phyloP scores from a whole-genome alignment of 2,329 filamentous ascomycete genomes.

The Fusarium zealandicum region DNA sequence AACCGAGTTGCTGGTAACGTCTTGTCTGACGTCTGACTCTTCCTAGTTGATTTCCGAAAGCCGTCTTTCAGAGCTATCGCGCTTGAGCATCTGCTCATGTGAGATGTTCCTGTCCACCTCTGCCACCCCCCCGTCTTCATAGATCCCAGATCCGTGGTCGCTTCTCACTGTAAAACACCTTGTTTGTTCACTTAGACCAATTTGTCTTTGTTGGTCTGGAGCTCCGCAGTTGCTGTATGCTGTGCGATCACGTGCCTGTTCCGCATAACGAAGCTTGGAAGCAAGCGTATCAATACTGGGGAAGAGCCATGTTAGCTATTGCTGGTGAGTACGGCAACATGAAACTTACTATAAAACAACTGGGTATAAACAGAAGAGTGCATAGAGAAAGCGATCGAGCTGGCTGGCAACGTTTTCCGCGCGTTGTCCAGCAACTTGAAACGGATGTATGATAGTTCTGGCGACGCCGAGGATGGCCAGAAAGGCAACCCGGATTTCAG shows the following conservation, averaged over 20 bases:
- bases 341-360: conserved; percentile 48
- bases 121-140: too few species aligned
- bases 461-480: conserved; percentile 48
- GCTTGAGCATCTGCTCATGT: background rate
- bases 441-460: conserved; percentile 52
- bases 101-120: background rate
- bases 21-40: background rate
- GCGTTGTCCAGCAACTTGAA: conserved; percentile 47
- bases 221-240: background rate
- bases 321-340: background rate
- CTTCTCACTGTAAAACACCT: background rate
- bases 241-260: background rate
- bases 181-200: background rate
- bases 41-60: background rate
- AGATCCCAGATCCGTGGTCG: background rate
- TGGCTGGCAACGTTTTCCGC: conserved; percentile 48
- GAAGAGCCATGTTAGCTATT: background rate
- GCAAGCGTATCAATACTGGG: background rate
- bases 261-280: background rate
- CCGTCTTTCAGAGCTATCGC: too few species aligned
- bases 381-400: conserved; percentile 51
- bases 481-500: conserved; percentile 49
- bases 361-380: conserved; percentile 51
- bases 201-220: background rate
- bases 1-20: background rate